Conservation (phyloP, 225 moss, liverwort and hornwort species). For the Climacium dendroides region DNA sequence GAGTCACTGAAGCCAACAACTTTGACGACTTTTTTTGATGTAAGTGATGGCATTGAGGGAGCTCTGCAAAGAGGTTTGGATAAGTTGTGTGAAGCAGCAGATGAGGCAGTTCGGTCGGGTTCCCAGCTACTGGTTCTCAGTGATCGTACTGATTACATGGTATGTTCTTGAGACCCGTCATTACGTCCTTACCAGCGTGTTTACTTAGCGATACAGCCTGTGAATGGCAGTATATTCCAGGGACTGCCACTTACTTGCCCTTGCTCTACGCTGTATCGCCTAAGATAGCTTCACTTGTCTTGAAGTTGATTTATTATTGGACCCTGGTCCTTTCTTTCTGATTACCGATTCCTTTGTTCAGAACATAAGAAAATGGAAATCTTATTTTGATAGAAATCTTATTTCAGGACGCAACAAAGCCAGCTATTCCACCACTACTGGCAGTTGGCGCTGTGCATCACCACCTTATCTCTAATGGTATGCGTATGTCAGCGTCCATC, state of each 20-base stretch:
- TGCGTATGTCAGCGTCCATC: slow-evolving; percentile 78
- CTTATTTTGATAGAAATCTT: neutral
- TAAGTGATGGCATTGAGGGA: slow-evolving; percentile 66
- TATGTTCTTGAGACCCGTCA: neutral
- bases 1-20: slow-evolving; percentile 61
- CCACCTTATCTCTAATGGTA: slow-evolving; percentile 88
- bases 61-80: slow-evolving; percentile 55
- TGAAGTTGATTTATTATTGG: neutral
- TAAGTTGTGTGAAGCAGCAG: slow-evolving; percentile 39
- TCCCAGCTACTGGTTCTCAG: slow-evolving; percentile 66
- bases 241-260: neutral
- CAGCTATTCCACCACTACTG: slow-evolving; percentile 80
- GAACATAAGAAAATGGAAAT: neutral
- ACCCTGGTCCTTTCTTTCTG: neutral
- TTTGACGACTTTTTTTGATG: slow-evolving; percentile 68
- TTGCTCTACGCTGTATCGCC: neutral
- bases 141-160: slow-evolving; percentile 70
- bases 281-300: neutral
- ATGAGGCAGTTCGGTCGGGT: slow-evolving; percentile 38
- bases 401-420: slow-evolving; percentile 55
- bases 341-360: neutral
- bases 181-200: neutral
- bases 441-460: slow-evolving; percentile 98
- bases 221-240: neutral
- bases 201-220: neutral